Conservation (phyloP, 495 filamentous ascomycete species). For the Xylaria acuta region DNA sequence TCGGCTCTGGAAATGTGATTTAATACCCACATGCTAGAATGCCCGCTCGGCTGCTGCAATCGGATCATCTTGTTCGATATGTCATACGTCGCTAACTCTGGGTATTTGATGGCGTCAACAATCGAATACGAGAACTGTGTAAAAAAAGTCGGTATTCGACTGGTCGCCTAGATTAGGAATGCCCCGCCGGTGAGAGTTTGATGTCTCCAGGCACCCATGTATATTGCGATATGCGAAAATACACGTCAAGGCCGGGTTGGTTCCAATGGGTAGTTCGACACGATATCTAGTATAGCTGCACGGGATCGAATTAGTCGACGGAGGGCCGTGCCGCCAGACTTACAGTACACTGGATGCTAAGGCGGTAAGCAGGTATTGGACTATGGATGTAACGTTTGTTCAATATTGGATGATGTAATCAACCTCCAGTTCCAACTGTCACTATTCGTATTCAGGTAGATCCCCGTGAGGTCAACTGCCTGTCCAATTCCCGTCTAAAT, state of each 20-base stretch:
- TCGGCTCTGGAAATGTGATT: background rate
- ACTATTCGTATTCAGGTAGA: background rate
- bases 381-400: slow-evolving; percentile 2
- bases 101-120: background rate
- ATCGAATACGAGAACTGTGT: background rate
- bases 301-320: background rate
- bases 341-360: too few relatives aligned
- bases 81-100: background rate
- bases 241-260: background rate
- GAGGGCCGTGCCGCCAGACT: background rate
- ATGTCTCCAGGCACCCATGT: background rate
- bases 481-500: too few relatives aligned
- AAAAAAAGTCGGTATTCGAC: background rate
- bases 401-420: background rate
- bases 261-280: background rate
- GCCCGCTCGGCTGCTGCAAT: background rate
- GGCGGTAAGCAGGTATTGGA: background rate
- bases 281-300: background rate
- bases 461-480: too few relatives aligned
- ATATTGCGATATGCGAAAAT: background rate
- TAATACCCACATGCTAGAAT: background rate
- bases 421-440: background rate
- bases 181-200: too few relatives aligned
- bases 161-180: background rate
- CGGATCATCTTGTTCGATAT: background rate